Evolutionary conservation across 148 eudicot genomes (phyloP).

Genomic region (Heliamphora exappendiculata): DNA sequence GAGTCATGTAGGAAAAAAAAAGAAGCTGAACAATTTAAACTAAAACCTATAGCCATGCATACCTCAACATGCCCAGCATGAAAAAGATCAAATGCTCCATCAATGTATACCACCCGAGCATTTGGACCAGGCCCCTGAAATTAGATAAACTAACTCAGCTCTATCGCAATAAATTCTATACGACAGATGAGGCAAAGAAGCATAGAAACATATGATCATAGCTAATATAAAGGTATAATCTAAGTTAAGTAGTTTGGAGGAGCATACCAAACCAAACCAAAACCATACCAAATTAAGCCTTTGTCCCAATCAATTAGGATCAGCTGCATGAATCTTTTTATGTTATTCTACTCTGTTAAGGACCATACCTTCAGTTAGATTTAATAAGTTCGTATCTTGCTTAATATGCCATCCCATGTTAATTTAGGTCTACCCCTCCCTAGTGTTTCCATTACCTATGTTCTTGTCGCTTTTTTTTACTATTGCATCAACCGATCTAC

Average conservation of each 20-base stretch:
- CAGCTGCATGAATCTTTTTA: too few species aligned
- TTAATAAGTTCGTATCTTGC: too few species aligned
- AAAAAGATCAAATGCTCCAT: constrained; percentile 96
- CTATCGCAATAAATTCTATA: neutral
- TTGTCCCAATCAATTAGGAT: too few species aligned
- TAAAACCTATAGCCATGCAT: neutral
- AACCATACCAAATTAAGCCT: too few species aligned
- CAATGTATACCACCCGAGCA: constrained; percentile 90
- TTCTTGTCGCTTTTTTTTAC: too few species aligned
- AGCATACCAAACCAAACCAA: too few species aligned
- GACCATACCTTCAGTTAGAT: too few species aligned
- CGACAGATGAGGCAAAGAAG: neutral
- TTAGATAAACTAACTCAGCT: constrained; percentile 4
- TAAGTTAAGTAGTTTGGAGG: neutral
- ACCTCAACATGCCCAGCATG: constrained; percentile 99
- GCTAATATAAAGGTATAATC: neutral
- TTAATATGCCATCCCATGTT: too few species aligned
- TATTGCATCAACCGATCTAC: too few species aligned
- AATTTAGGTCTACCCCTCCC: too few species aligned
- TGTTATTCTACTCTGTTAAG: too few species aligned
- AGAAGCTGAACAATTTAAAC: neutral
- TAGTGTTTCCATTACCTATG: too few species aligned
- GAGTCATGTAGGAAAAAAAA: neutral
- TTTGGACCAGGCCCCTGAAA: constrained; percentile 86
- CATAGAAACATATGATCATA: neutral